Percentiles rank a stretch among this genome's conserved stretches.
phyloP scores from a whole-genome alignment of 352 stramenopile genomes.

The Phytophthora tubulina region DNA sequence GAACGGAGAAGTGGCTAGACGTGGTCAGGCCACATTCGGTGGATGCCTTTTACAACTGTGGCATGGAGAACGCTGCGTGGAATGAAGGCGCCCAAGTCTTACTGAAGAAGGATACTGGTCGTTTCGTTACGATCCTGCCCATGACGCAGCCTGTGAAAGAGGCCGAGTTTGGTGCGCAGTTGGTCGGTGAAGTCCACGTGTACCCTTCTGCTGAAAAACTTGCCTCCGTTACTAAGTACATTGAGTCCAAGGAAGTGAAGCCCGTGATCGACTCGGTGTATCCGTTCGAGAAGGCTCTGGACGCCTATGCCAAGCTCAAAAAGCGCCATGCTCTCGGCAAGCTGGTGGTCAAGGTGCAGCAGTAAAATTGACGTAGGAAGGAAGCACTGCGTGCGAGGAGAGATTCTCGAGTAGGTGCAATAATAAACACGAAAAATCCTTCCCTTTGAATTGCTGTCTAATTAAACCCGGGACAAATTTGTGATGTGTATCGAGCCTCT shows the following conservation, averaged over 20 bases:
- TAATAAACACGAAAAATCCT: neutral
- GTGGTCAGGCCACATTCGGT: slow-evolving; percentile 37
- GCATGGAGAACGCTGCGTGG: slow-evolving; percentile 31
- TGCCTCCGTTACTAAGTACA: neutral
- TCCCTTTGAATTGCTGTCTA: no score
- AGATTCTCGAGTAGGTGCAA: no score
- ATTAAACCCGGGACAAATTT: no score
- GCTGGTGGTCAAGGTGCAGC: slow-evolving; percentile 9
- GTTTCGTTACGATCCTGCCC: slow-evolving; percentile 9
- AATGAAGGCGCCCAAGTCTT: slow-evolving; percentile 20
- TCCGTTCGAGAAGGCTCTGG: slow-evolving; percentile 56
- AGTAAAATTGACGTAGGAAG: neutral
- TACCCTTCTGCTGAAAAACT: neutral
- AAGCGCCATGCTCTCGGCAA: slow-evolving; percentile 62
- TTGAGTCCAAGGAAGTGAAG: slow-evolving; percentile 13
- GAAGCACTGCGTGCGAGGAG: no score
- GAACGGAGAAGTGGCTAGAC: slow-evolving; percentile 39
- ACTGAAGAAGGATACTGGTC: slow-evolving; percentile 5
- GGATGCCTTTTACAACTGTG: slow-evolving; percentile 47
- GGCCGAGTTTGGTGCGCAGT: slow-evolving; percentile 4
- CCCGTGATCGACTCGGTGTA: slow-evolving; percentile 49
- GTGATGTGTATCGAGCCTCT: no score
- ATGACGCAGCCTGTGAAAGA: slow-evolving; percentile 8
- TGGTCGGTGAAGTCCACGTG: neutral
- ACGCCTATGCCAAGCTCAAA: slow-evolving; percentile 59